A percentile compares a stretch with the other conserved stretches of the same genome.
phyloP scores from a whole-genome alignment of 2,329 filamentous ascomycete genomes.

The Phialemoniopsis sp. region DNA sequence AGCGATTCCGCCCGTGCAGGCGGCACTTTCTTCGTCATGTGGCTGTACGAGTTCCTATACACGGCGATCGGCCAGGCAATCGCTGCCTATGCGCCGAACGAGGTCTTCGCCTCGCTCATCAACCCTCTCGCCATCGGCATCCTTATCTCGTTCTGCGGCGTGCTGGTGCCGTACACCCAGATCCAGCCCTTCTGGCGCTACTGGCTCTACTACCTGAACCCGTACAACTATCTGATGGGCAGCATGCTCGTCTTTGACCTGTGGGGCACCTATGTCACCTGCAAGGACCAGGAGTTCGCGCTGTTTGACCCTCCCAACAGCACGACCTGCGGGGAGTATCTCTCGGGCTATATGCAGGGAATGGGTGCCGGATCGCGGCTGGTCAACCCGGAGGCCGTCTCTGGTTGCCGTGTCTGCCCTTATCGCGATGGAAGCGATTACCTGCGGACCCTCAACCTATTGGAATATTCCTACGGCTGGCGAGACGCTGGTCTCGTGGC shows the following conservation, averaged over 20 bases:
- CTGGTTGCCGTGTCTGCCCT: constrained; percentile 56
- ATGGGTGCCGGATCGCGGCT: constrained; percentile 45
- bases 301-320: constrained; percentile 44
- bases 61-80: constrained; percentile 59
- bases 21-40: constrained; percentile 47
- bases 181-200: constrained; percentile 64
- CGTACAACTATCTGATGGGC: constrained; percentile 59
- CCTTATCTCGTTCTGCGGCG: constrained; percentile 69
- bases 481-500: constrained; percentile 58
- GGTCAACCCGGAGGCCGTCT: constrained; percentile 53
- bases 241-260: constrained; percentile 47
- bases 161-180: constrained; percentile 62
- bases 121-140: constrained; percentile 53
- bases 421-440: constrained; percentile 57
- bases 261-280: constrained; percentile 42
- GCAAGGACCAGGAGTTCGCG: constrained; percentile 43
- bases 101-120: constrained; percentile 52
- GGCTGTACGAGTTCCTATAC: constrained; percentile 58
- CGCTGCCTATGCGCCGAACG: constrained; percentile 59
- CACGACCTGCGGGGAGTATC: constrained; percentile 54
- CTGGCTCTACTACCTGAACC: constrained; percentile 61
- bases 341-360: constrained; percentile 44
- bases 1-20: constrained; percentile 39
- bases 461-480: constrained; percentile 62
- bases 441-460: constrained; percentile 53